phyloP scores from a whole-genome alignment of 2,329 filamentous ascomycete species.

The Trichoderma koningii region DNA sequence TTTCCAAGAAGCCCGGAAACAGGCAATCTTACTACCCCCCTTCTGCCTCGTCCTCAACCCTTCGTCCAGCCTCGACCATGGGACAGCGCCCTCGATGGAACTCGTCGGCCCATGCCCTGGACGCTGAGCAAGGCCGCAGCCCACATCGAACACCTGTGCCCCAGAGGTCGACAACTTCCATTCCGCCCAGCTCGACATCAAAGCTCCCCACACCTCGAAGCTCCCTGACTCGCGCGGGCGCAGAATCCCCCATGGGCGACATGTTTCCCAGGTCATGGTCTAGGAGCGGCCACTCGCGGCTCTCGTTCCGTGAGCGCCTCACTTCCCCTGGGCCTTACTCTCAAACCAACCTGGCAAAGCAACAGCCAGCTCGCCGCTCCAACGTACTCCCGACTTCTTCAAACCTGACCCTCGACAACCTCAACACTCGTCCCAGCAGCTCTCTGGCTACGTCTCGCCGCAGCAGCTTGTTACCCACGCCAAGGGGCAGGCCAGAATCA shows the following conservation, averaged over 20 bases:
- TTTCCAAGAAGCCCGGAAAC: slow-evolving; percentile 46
- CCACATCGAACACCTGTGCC: slow-evolving; percentile 54
- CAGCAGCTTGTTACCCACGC: slow-evolving; percentile 56
- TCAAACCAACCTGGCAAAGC: slow-evolving; percentile 49
- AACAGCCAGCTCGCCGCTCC: slow-evolving; percentile 54
- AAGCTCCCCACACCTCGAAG: slow-evolving; percentile 54
- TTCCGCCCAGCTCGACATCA: slow-evolving; percentile 48
- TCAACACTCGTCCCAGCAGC: slow-evolving; percentile 54
- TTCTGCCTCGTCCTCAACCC: slow-evolving; percentile 42
- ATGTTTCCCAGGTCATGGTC: slow-evolving; percentile 45
- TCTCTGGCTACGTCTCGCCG: slow-evolving; percentile 57
- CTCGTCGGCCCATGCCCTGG: slow-evolving; percentile 61
- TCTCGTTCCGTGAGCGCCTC: slow-evolving; percentile 58
- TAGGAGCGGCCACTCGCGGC: slow-evolving; percentile 46
- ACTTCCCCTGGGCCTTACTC: slow-evolving; percentile 52
- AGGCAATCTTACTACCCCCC: slow-evolving; percentile 51
- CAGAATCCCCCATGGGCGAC: slow-evolving; percentile 52
- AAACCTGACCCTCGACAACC: slow-evolving; percentile 37
- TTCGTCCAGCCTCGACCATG: slow-evolving; percentile 50
- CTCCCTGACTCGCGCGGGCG: slow-evolving; percentile 49
- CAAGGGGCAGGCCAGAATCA: slow-evolving; percentile 40
- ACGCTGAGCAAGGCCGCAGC: slow-evolving; percentile 67
- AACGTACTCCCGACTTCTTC: slow-evolving; percentile 54
- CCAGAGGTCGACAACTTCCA: slow-evolving; percentile 46
- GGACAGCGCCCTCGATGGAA: slow-evolving; percentile 73